Evolutionary conservation across 352 stramenopile species (phyloP), one percentile per base, ranked within the genome.

Genomic region (Phytophthora meadii): DNA sequence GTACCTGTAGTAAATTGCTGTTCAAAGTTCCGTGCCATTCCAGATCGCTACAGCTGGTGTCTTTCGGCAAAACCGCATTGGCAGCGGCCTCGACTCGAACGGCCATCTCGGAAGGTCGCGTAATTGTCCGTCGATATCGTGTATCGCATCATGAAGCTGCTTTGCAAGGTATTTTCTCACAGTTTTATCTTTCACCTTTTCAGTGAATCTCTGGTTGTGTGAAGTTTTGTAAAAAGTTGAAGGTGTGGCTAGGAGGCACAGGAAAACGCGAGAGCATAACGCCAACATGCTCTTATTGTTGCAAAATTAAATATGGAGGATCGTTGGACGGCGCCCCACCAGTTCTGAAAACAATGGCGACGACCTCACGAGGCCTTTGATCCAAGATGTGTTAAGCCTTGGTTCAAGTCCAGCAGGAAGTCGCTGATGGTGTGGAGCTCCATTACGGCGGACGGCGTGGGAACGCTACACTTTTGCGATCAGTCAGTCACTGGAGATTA

Each of bases 271-370:
- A 65, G 22, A 46, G 37, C 5, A 52, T 47, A 39, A 58, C 34
- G 57, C 57, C 8, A 65, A 65, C 5, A 47, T 65, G 47, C 10
- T 58, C 14, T 10, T 65, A 1, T 39, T 65, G 1, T 4, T 58
- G 12, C 39, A 65, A 58, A 65, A 59, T 19, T 47, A 58, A n/a
- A 48, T 65, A 22, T 17, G 17, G 1, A 37, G 54, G 4, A 65
- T 65, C 7, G 28, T 58, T 34, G 57, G 57, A 0, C 27, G 57
- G 1, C 11, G 39, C 1, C 15, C 54, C 0, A 58, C 27, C 0
- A n/a, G 40, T 0, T 58, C 57, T 0, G 41, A 58, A 34, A 54
- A 65, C 15, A 19, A 65, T 15, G 48, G 48, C 1, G 48, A 59
- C 19, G 19, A 19, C 19, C 19, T 19, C 19, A 19, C 19, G 19